These are phyloP conservation scores for Lasiosphaeria miniovina DNA, from an alignment of 495 filamentous ascomycete species.

Conservation along the genomic window DNA sequence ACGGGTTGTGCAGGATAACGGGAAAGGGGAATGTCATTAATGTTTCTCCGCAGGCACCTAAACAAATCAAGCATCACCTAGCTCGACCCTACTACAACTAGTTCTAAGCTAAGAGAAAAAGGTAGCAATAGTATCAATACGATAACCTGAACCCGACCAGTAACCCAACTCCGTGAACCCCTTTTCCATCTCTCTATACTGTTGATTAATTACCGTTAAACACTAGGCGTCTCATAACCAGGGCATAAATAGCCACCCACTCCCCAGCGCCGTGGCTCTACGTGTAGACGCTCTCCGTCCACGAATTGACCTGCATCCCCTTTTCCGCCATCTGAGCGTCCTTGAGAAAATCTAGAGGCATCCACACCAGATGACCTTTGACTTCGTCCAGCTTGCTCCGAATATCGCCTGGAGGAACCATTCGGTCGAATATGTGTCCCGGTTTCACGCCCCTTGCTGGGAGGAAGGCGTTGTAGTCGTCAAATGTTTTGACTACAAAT, in stretches of 20 bases:
- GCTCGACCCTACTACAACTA: too few species aligned
- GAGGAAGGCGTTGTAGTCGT: conserved; percentile 79
- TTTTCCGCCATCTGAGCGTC: conserved; percentile 90
- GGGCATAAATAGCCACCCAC: background rate
- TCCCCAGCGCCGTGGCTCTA: conserved; percentile 17
- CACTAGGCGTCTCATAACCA: too few species aligned
- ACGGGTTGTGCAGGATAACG: too few species aligned
- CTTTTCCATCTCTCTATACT: too few species aligned
- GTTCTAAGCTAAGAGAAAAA: too few species aligned
- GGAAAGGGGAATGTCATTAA: too few species aligned
- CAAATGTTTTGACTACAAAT: conserved; percentile 69
- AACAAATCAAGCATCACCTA: too few species aligned
- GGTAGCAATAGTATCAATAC: too few species aligned
- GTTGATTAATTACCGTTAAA: too few species aligned
- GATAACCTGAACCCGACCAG: too few species aligned
- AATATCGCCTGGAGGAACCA: conserved; percentile 65
- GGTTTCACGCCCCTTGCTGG: conserved; percentile 67
- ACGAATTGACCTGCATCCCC: conserved; percentile 56
- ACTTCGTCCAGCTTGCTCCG: conserved; percentile 72
- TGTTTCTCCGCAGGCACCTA: too few species aligned
- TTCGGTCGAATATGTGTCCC: conserved; percentile 80
- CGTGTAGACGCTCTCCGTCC: conserved; percentile 49
- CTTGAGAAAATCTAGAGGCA: conserved; percentile 81
- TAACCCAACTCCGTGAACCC: too few species aligned
- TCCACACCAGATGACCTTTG: conserved; percentile 91